Evolutionary conservation across 306 rosid genomes (phyloP).

Genomic region (Glycyrrhiza uralensis): DNA sequence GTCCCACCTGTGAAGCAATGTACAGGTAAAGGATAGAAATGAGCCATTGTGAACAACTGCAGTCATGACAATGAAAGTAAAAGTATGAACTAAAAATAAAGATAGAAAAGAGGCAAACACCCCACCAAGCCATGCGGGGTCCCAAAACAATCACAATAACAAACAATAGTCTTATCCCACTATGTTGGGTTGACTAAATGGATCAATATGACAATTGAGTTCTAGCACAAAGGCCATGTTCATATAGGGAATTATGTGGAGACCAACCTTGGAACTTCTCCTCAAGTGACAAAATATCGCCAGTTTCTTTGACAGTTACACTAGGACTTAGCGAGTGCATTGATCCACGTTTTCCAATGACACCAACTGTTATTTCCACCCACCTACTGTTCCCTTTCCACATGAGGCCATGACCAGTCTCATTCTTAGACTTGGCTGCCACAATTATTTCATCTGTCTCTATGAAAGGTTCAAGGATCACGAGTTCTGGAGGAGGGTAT

Average conservation of each 20-base stretch:
- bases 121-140: not conserved
- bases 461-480: constrained; percentile 93
- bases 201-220: not conserved
- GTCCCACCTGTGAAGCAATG: constrained; percentile 77
- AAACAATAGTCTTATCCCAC: not conserved
- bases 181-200: not conserved
- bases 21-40: constrained; percentile 2
- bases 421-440: constrained; percentile 48
- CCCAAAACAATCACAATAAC: not conserved
- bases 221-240: not conserved
- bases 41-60: not conserved
- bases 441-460: constrained; percentile 82
- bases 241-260: constrained; percentile 1
- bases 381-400: constrained; percentile 93
- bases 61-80: not conserved
- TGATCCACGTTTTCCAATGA: constrained; percentile 75
- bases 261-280: constrained; percentile 90
- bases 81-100: not conserved
- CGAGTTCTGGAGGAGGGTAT: constrained; percentile 71
- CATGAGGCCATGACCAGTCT: constrained; percentile 45
- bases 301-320: constrained; percentile 85
- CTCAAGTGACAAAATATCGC: constrained; percentile 93
- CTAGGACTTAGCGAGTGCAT: constrained; percentile 90
- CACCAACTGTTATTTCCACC: constrained; percentile 96
- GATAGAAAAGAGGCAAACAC: not conserved